These are phyloP conservation scores for Pestalotiopsis sp. DNA, from an alignment of 2,329 filamentous ascomycete genomes.

Conservation along the genomic window DNA sequence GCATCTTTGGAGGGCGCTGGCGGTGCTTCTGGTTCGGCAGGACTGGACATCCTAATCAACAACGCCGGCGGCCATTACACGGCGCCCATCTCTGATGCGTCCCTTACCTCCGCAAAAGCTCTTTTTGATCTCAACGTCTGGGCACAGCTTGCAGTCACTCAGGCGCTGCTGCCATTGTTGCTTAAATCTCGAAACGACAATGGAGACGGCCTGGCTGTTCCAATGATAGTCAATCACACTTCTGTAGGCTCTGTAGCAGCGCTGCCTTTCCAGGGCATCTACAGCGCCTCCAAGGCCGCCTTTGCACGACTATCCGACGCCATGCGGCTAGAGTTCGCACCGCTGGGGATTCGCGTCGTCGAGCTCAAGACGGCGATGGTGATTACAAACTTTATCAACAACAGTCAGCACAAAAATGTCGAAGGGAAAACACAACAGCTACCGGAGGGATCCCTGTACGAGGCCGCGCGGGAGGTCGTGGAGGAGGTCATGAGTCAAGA, in stretches of 20 bases:
- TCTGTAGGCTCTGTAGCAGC: slow-evolving; percentile 19
- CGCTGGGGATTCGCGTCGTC: slow-evolving; percentile 32
- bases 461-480: slow-evolving; percentile 21
- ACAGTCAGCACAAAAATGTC: slow-evolving; percentile 14
- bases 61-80: slow-evolving; percentile 9
- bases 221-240: slow-evolving; percentile 28
- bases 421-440: slow-evolving; percentile 13
- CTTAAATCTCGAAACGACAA: background rate
- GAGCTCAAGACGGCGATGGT: slow-evolving; percentile 20
- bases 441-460: slow-evolving; percentile 28
- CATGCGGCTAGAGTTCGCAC: slow-evolving; percentile 34
- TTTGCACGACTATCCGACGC: slow-evolving; percentile 29
- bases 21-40: background rate
- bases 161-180: slow-evolving; percentile 8
- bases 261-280: slow-evolving; percentile 19
- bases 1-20: background rate
- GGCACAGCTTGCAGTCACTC: slow-evolving; percentile 4
- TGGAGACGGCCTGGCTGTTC: background rate
- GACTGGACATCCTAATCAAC: slow-evolving; percentile 12
- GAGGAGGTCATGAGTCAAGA: slow-evolving; percentile 27
- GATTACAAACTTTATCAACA: slow-evolving; percentile 14
- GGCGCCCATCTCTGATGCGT: slow-evolving; percentile 5
- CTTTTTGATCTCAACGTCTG: slow-evolving; percentile 14
- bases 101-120: background rate
- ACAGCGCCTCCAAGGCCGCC: slow-evolving; percentile 31